These are phyloP conservation scores for Rostrohypoxylon terebratum DNA, from an alignment of 495 filamentous ascomycete species.

Conservation along the genomic window DNA sequence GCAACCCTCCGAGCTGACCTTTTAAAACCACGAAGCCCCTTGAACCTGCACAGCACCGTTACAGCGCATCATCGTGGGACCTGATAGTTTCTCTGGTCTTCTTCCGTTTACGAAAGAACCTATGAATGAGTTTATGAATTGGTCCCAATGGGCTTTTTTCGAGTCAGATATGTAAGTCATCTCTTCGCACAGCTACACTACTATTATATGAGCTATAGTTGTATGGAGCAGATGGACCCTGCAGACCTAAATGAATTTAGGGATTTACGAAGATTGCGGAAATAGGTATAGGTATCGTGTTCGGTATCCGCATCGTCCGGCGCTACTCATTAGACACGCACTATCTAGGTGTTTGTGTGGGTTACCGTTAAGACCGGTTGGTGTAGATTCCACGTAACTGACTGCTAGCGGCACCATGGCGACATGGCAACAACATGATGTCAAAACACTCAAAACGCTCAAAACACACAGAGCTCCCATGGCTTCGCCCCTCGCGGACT, in stretches of 20 bases:
- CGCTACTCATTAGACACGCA: slow-evolving; percentile 11
- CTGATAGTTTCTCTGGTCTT: background rate
- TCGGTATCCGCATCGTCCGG: slow-evolving; percentile 13
- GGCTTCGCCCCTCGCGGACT: slow-evolving; percentile 24
- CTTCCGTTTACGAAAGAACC: slow-evolving; percentile 6
- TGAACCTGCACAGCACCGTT: slow-evolving; percentile 19
- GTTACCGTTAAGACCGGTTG: slow-evolving; percentile 15
- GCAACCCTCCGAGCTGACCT: slow-evolving; percentile 21
- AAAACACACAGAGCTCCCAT: slow-evolving; percentile 20
- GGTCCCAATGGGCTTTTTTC: background rate
- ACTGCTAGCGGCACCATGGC: slow-evolving; percentile 23
- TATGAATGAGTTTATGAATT: background rate
- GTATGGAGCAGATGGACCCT: background rate
- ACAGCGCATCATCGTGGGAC: slow-evolving; percentile 24
- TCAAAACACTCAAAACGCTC: slow-evolving; percentile 31
- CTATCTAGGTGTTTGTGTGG: slow-evolving; percentile 18
- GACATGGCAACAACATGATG: background rate
- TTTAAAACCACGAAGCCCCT: slow-evolving; percentile 22
- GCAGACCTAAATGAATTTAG: background rate
- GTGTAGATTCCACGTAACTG: slow-evolving; percentile 6
- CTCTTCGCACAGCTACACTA: no score
- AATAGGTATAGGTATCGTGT: background rate
- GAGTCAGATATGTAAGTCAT: slow-evolving; percentile 5
- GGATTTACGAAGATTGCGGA: background rate
- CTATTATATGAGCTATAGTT: no score